Evolutionary conservation across 805 yeast species (phyloP).

Genomic region (Kazachstania viticola): DNA sequence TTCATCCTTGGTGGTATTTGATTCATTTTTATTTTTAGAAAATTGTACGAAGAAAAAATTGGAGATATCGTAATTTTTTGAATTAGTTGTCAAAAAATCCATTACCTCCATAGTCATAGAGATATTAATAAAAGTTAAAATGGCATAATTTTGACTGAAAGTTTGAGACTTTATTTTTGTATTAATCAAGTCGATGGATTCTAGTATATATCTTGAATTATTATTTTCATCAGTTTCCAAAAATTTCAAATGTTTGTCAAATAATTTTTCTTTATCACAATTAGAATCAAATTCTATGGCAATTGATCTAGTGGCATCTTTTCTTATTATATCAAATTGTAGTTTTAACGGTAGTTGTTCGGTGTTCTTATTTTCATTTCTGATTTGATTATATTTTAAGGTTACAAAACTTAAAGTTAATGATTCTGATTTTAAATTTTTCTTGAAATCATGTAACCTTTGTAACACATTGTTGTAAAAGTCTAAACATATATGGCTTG

Average conservation of each 20-base stretch:
- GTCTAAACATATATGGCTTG: conserved; percentile 27
- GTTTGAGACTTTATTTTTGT: conserved; percentile 5
- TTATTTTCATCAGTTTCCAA: conserved; percentile 2
- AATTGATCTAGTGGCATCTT: conserved; percentile 23
- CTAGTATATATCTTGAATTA: conserved; percentile 20
- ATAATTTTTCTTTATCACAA: conserved; percentile 5
- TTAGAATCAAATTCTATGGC: conserved; percentile 11
- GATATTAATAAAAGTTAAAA: conserved; percentile 19
- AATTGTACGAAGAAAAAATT: conserved; percentile 10
- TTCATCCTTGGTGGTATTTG: background rate
- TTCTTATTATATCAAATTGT: conserved; percentile 11
- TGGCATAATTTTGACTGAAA: conserved; percentile 14
- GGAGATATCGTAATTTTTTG: conserved; percentile 3
- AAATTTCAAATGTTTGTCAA: conserved; percentile 8
- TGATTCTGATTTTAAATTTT: conserved; percentile 29
- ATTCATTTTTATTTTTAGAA: background rate
- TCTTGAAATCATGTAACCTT: conserved; percentile 27
- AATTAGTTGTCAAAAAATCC: conserved; percentile 9
- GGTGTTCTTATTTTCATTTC: conserved; percentile 12
- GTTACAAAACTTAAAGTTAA: conserved; percentile 28
- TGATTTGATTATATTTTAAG: conserved; percentile 29
- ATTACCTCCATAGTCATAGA: conserved; percentile 19
- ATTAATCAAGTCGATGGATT: conserved; percentile 16
- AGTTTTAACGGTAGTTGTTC: conserved; percentile 6
- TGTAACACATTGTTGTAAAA: conserved; percentile 30